Evolutionary conservation across 768 basidiomycete genomes (phyloP).

Genomic region (Russula dissimulans): DNA sequence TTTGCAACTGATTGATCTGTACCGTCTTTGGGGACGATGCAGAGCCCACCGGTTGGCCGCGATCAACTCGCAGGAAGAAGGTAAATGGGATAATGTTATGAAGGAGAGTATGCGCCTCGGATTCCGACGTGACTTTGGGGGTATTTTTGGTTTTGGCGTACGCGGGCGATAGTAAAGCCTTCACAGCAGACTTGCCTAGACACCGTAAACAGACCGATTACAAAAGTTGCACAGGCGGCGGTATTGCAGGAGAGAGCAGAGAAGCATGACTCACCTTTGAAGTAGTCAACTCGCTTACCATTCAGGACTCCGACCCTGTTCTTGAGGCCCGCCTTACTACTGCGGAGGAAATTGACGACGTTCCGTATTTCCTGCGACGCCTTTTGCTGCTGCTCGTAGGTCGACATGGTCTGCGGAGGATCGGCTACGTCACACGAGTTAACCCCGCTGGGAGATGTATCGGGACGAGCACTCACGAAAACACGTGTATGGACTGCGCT

Average conservation of each 20-base stretch:
- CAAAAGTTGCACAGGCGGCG: slow-evolving; percentile 5
- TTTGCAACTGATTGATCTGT: slow-evolving; percentile 71
- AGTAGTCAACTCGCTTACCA: slow-evolving; percentile 94
- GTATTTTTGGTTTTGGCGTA: slow-evolving; percentile 81
- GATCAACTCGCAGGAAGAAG: slow-evolving; percentile 89
- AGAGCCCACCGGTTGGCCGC: slow-evolving; percentile 52
- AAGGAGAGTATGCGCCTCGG: slow-evolving; percentile 63
- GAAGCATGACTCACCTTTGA: slow-evolving; percentile 66
- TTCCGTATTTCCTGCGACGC: slow-evolving; percentile 74
- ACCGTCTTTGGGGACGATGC: slow-evolving; percentile 73
- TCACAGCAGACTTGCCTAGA: slow-evolving; percentile 85
- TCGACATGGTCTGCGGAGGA: slow-evolving; percentile 26
- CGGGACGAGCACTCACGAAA: slow-evolving; percentile 2
- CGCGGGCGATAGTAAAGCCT: slow-evolving; percentile 86
- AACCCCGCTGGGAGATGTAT: not conserved
- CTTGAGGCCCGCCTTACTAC: slow-evolving; percentile 81
- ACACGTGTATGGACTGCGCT: not conserved
- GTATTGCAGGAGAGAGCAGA: not conserved
- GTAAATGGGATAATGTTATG: slow-evolving; percentile 67
- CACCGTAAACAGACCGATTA: not conserved
- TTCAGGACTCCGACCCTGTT: slow-evolving; percentile 82
- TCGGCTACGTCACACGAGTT: not conserved
- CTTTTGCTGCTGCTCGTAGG: slow-evolving; percentile 63
- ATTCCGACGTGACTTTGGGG: slow-evolving; percentile 62
- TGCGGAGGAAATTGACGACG: slow-evolving; percentile 80